phyloP scores from a whole-genome alignment of 257 asterid species.

The Striga asiatica region DNA sequence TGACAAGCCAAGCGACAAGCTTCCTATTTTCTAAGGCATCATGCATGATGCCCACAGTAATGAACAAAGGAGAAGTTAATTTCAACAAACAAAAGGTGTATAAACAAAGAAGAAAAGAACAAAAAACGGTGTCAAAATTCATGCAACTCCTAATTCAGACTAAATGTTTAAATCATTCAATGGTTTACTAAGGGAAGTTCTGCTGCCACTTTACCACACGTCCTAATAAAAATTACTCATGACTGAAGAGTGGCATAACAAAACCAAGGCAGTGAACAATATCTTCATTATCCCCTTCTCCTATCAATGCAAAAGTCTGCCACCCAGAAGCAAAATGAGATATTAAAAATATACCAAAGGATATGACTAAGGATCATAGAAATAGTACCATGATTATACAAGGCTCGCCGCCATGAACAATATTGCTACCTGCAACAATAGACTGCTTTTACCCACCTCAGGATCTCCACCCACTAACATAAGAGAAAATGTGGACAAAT shows the following conservation, averaged over 20 bases:
- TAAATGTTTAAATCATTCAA: too few species aligned
- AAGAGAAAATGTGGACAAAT: constrained; percentile 53
- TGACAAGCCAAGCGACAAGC: too few species aligned
- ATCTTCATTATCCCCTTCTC: constrained; percentile 41
- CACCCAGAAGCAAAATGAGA: constrained; percentile 14
- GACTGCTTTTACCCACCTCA: constrained; percentile 93
- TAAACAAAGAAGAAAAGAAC: too few species aligned
- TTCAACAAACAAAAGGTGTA: too few species aligned
- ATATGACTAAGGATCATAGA: neutral
- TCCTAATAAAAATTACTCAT: neutral
- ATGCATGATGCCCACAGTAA: too few species aligned
- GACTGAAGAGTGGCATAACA: neutral
- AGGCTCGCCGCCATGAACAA: constrained; percentile 11
- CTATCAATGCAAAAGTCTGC: constrained; percentile 77
- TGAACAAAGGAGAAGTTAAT: too few species aligned
- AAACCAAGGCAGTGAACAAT: too few species aligned
- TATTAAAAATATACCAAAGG: constrained; percentile 15
- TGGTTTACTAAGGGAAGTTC: neutral
- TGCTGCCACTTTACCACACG: neutral
- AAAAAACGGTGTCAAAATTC: too few species aligned
- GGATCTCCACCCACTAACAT: constrained; percentile 97
- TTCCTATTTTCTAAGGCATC: too few species aligned
- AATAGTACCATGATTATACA: neutral
- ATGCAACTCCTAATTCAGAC: too few species aligned
- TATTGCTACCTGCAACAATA: constrained; percentile 65